A percentile compares a stretch with the other conserved stretches of the same genome.
These are phyloP conservation scores for Noccaea bulbosa DNA, from an alignment of 345 rosid genomes.

Conservation along the genomic window DNA sequence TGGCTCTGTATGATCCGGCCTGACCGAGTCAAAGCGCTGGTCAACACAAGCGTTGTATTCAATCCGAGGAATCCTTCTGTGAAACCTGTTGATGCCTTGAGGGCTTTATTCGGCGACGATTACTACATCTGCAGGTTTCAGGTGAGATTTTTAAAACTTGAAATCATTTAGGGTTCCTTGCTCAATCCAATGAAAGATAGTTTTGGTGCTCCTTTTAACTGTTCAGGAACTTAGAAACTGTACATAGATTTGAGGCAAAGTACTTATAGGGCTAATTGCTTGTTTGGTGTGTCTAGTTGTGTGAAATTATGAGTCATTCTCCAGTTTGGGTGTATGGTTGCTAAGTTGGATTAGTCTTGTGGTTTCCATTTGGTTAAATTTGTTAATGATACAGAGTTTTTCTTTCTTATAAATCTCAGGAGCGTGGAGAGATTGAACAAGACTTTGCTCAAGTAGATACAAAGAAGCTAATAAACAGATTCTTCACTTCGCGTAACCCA, in stretches of 20 bases:
- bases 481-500: conserved; percentile 52
- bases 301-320: conserved; percentile 10
- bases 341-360: conserved; percentile 12
- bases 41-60: conserved; percentile 57
- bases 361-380: conserved; percentile 1
- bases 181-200: background rate
- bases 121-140: conserved; percentile 78
- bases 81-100: conserved; percentile 51
- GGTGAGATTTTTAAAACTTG: conserved; percentile 45
- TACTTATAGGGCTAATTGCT: background rate
- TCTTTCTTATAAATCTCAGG: conserved; percentile 44
- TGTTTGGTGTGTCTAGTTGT: conserved; percentile 23
- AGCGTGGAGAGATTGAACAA: conserved; percentile 70
- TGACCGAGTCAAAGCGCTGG: conserved; percentile 72
- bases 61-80: conserved; percentile 54
- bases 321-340: conserved; percentile 10
- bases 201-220: no score
- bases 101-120: conserved; percentile 65
- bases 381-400: conserved; percentile 21
- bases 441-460: conserved; percentile 72
- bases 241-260: background rate
- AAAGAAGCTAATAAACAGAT: conserved; percentile 49
- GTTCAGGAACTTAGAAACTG: no score
- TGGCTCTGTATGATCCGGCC: conserved; percentile 61
- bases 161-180: background rate